Evolutionary conservation across 2,329 filamentous ascomycete genomes (phyloP), one percentile per base, ranked within the genome.

Genomic region (Fusarium illudens): DNA sequence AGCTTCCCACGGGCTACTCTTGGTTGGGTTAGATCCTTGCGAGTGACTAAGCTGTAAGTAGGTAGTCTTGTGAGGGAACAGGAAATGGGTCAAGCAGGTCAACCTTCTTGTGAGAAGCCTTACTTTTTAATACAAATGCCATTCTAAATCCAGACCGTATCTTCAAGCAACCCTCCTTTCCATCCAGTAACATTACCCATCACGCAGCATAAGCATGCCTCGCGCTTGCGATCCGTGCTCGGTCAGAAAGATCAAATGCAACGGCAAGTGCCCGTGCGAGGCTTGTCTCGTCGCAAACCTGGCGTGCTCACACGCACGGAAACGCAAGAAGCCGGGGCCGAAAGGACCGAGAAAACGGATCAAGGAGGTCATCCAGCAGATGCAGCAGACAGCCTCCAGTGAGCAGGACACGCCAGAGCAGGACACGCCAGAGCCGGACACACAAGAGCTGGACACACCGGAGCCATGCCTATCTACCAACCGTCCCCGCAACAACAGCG

Each of bases 321-420:
- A 62, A 39, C 63, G 63, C 9, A 65, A 65, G 37, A 65, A 65
- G 20, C 61, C 62, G 1, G 63, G 63, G 0, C 63, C 63, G 0
- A 65, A 65, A 12, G 63, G 63, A 22, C 63, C 63, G 2, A 51
- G 63, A 11, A 65, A 65, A 19, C 62, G 51, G 7, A 65, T 63
- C 11, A 65, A 65, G 9, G 62, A 65, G 12, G 63, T 46, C 10
- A 65, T 65, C 33, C 22, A 52, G 11, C 32, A 65, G 22, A 42
- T 54, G 17, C 46, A 34, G 32, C 46, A 27, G 19, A 36, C 33
- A 12, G 20, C 36, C 20, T 34, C 11, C 2, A 15, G 8, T 13
- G 19, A 22, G 5, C 42, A 4, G 7, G 4, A 9, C 13, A 22
- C 4, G 4, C 6, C n/a, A 9, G 25, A 15, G 2, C 6, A 2